Evolutionary conservation across 768 basidiomycete genomes (phyloP).

Genomic region (Boletus pseudopeckii): DNA sequence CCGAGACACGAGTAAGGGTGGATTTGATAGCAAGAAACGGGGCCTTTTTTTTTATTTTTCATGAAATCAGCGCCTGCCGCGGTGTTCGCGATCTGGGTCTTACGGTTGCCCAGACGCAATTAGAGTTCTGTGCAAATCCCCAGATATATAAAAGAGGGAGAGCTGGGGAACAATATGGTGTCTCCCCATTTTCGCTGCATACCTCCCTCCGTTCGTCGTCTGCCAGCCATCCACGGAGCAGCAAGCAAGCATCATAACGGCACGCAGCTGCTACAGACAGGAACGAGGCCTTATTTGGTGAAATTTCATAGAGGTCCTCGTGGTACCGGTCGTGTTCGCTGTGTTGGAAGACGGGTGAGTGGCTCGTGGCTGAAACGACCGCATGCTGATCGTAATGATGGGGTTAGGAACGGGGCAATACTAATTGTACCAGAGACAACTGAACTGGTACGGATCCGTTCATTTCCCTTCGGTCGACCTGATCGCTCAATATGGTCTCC

Average conservation of each 20-base stretch:
- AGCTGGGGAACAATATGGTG: conserved; percentile 5
- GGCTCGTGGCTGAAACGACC: conserved; percentile 9
- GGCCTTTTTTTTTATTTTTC: conserved; percentile 29
- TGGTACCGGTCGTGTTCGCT: conserved; percentile 3
- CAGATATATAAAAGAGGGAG: conserved; percentile 30
- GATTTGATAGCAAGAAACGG: conserved; percentile 30
- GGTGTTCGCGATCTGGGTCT: conserved; percentile 26
- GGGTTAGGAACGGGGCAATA: not conserved
- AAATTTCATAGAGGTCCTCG: not conserved
- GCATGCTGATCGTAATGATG: conserved; percentile 17
- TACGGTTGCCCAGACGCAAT: conserved; percentile 24
- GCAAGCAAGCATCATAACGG: conserved; percentile 9
- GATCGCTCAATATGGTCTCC: conserved; percentile 42
- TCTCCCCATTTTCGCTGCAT: conserved; percentile 17
- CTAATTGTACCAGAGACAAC: conserved; percentile 3
- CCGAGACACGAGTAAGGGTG: conserved; percentile 27
- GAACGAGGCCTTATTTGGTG: conserved; percentile 1
- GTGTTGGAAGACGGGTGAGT: conserved; percentile 18
- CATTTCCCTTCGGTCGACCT: conserved; percentile 13
- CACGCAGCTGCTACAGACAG: conserved; percentile 2
- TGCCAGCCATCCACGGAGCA: conserved; percentile 10
- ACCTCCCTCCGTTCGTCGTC: not conserved
- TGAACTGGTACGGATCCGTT: conserved; percentile 31
- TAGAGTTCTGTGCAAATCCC: conserved; percentile 29
- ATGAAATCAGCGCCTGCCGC: conserved; percentile 28